These are phyloP conservation scores for Ilyonectria sp. DNA, from an alignment of 2,329 filamentous ascomycete genomes.

Conservation along the genomic window DNA sequence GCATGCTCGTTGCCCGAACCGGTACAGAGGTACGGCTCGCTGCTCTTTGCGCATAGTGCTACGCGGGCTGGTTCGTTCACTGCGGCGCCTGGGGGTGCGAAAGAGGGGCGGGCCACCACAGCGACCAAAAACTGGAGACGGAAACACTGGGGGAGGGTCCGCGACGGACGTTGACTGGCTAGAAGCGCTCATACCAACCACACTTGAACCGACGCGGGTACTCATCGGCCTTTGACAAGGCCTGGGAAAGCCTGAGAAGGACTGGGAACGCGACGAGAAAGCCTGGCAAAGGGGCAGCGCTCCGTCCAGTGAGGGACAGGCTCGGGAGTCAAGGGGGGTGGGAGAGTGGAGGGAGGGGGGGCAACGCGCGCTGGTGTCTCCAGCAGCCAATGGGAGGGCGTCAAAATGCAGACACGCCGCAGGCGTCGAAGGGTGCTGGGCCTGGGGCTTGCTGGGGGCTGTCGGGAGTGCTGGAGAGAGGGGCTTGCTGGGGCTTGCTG, in stretches of 20 bases:
- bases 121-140: constrained; percentile 21
- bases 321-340: constrained; percentile 30
- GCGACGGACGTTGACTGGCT: constrained; percentile 23
- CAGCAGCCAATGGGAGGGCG: constrained; percentile 39
- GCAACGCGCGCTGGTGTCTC: constrained; percentile 41
- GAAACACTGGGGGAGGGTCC: constrained; percentile 35
- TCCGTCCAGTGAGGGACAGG: constrained; percentile 23
- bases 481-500: constrained; percentile 9
- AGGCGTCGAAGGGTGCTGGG: constrained; percentile 37
- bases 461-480: constrained; percentile 36
- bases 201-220: constrained; percentile 22
- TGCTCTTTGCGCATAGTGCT: constrained; percentile 3
- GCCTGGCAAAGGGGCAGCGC: constrained; percentile 26
- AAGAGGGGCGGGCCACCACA: constrained; percentile 26
- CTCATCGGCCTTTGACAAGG: constrained; percentile 22
- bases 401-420: constrained; percentile 47
- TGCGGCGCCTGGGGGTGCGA: constrained; percentile 11
- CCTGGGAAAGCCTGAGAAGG: constrained; percentile 24
- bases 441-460: constrained; percentile 33
- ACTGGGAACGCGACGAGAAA: constrained; percentile 22
- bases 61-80: constrained; percentile 13
- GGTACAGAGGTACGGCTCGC: constrained; percentile 1
- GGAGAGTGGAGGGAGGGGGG: constrained; percentile 28
- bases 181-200: constrained; percentile 15
- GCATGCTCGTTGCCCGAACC: not conserved